Evolutionary conservation across 305 asterid genomes (phyloP), one percentile per base, ranked within the genome.

Genomic region (Fraxinus velutina): DNA sequence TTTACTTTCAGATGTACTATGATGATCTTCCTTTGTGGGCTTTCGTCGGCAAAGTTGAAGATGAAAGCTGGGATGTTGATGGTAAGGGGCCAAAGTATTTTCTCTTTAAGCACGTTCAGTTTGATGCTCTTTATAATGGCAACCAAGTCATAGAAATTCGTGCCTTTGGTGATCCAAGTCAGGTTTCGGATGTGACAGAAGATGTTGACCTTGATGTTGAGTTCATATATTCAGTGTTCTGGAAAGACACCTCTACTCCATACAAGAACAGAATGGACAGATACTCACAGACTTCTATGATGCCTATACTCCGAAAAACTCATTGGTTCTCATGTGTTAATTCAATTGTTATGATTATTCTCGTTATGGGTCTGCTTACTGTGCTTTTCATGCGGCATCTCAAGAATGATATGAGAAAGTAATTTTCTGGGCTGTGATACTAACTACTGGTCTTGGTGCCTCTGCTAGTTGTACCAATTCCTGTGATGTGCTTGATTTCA

Each of bases 11-110:
- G 83, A 93, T 93, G 94, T 94, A 94, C 88, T 93, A 85, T 85
- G 98, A 93, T 78, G 93, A 92, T 88, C 99, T 94, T 85, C 98
- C 99, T 73, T 75, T 94, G 37, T 96, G 98, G 99, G 98, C 94
- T 73, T 94, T 91, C 89, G 79, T 96, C 22, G 98, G 99, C 80
- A 96, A 94, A 89, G 89, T 91, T 84, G 97, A 96, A 90, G 88
- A 90, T 17, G 92, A 62, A 86, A 87, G 78, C 73, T 88, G 88
- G 90, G 83, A 85, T 74, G 68, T 60, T 37, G 90, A 84, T 7
- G 82, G 86, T 57, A 88, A 83, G 85, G 90, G 89, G 68, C 89
- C 88, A 66, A 90, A 86, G 81, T 88, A 86, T 86, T 91, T 88
- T 72, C 88, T 96, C 68, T 94, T 96, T 82, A 90, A 88, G 55